These are phyloP conservation scores for Kalmusia sp. DNA, from an alignment of 2,329 filamentous ascomycete species.

Conservation along the genomic window DNA sequence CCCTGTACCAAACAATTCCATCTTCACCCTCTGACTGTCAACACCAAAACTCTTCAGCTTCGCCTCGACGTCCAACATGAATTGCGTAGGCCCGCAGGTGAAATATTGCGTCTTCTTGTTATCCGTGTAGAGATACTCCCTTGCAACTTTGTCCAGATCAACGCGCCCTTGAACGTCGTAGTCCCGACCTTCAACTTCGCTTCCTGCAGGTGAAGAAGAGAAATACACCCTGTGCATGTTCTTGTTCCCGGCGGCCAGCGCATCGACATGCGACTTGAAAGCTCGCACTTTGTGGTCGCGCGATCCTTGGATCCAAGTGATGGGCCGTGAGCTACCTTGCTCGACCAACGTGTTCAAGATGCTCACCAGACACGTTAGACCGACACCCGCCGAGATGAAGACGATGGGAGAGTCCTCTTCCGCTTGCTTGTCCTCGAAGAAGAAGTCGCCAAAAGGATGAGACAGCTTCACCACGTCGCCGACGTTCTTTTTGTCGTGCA, in stretches of 20 bases:
- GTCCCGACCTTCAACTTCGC: slow-evolving; percentile 58
- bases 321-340: slow-evolving; percentile 49
- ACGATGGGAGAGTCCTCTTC: slow-evolving; percentile 62
- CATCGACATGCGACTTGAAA: slow-evolving; percentile 61
- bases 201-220: slow-evolving; percentile 57
- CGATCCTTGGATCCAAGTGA: slow-evolving; percentile 70
- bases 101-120: slow-evolving; percentile 69
- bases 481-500: slow-evolving; percentile 67
- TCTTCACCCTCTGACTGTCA: slow-evolving; percentile 63
- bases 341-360: slow-evolving; percentile 65
- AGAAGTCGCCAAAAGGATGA: slow-evolving; percentile 70
- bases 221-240: slow-evolving; percentile 66
- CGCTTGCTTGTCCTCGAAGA: slow-evolving; percentile 58
- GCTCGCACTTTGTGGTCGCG: slow-evolving; percentile 60
- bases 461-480: slow-evolving; percentile 71
- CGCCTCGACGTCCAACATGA: slow-evolving; percentile 69
- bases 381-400: slow-evolving; percentile 72
- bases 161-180: slow-evolving; percentile 68
- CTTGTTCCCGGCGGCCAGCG: slow-evolving; percentile 51
- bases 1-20: slow-evolving; percentile 67
- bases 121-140: slow-evolving; percentile 63
- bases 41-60: slow-evolving; percentile 65
- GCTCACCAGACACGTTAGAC: slow-evolving; percentile 69
- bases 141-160: slow-evolving; percentile 63
- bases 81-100: slow-evolving; percentile 72